Percentiles rank a stretch among this genome's conserved stretches.
These are phyloP conservation scores for Hanseniaspora sp. DNA, from an alignment of 1,139 yeast species.

Conservation along the genomic window DNA sequence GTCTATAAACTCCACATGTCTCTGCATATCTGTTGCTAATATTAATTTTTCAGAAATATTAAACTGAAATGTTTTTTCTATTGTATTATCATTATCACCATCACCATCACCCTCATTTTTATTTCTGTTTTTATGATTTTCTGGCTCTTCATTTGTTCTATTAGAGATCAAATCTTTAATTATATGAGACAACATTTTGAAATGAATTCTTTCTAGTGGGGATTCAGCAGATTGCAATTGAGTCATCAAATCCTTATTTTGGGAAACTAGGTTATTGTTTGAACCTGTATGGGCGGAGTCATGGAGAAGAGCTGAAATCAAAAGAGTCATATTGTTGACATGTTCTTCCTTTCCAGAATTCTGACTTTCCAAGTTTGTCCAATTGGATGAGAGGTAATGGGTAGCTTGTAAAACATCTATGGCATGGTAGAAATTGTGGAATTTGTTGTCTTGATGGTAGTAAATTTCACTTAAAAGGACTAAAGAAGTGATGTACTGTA, in stretches of 20 bases:
- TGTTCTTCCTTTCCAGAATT: constrained; percentile 15
- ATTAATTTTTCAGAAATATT: constrained; percentile 34
- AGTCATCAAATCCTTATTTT: constrained; percentile 50
- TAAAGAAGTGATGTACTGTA: constrained; percentile 36
- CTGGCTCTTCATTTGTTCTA: no score
- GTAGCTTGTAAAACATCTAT: constrained; percentile 91
- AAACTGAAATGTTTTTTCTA: constrained; percentile 16
- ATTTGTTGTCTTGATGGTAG: constrained; percentile 74
- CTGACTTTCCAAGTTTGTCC: constrained; percentile 13
- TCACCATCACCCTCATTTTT: no score
- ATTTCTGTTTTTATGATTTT: no score
- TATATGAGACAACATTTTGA: constrained; percentile 55
- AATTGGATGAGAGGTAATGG: constrained; percentile 22
- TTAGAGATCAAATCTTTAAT: constrained; percentile 41
- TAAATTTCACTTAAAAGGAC: constrained; percentile 58
- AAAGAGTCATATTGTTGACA: constrained; percentile 16
- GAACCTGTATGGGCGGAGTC: constrained; percentile 96
- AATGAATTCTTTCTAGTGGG: constrained; percentile 75
- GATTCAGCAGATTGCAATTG: constrained; percentile 46
- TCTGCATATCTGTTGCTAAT: constrained; percentile 90
- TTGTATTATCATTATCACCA: background rate
- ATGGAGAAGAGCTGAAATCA: constrained; percentile 80
- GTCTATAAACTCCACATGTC: constrained; percentile 62
- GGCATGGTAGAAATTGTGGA: constrained; percentile 92
- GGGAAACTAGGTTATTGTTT: constrained; percentile 61